Percentiles rank a stretch among this genome's conserved stretches.
Evolutionary conservation across 176 grass and related monocot genomes (phyloP).

Genomic region (Echinochloa phyllopogon): DNA sequence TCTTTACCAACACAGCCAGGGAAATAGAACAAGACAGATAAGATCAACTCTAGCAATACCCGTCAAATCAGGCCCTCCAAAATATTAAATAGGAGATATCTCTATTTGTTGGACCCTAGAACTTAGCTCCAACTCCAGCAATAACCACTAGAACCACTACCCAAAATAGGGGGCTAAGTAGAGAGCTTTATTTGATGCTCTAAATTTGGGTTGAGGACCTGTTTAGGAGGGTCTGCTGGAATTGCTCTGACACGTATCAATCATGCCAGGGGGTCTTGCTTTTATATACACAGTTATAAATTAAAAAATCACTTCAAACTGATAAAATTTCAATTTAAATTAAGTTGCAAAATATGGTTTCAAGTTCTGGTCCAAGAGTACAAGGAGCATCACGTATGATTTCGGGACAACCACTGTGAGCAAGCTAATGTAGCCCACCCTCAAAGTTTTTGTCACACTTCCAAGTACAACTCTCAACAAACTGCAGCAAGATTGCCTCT

Average conservation of each 20-base stretch:
- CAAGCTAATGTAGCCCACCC: slow-evolving; percentile 25
- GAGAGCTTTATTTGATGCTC: no score
- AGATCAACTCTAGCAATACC: no score
- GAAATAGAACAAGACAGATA: not conserved
- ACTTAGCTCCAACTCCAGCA: no score
- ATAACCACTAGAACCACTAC: no score
- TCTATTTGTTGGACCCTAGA: no score
- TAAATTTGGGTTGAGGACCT: no score
- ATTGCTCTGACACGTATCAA: no score
- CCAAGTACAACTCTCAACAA: slow-evolving; percentile 38
- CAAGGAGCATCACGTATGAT: slow-evolving; percentile 31
- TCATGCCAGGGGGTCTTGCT: not conserved
- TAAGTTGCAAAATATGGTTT: not conserved
- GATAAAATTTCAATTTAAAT: not conserved
- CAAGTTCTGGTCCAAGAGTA: slow-evolving; percentile 28
- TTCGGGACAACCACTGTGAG: not conserved
- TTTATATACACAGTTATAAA: not conserved
- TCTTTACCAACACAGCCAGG: not conserved
- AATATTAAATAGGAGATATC: no score
- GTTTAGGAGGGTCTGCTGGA: no score
- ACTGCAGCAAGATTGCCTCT: not conserved
- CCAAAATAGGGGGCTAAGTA: no score
- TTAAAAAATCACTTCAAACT: not conserved
- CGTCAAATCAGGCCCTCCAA: no score
- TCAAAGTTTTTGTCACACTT: slow-evolving; percentile 30